Percentiles rank a stretch among this genome's conserved stretches.
Evolutionary conservation across 1,284 basidiomycete genomes (phyloP).

Genomic region (Pterulicium gracile): DNA sequence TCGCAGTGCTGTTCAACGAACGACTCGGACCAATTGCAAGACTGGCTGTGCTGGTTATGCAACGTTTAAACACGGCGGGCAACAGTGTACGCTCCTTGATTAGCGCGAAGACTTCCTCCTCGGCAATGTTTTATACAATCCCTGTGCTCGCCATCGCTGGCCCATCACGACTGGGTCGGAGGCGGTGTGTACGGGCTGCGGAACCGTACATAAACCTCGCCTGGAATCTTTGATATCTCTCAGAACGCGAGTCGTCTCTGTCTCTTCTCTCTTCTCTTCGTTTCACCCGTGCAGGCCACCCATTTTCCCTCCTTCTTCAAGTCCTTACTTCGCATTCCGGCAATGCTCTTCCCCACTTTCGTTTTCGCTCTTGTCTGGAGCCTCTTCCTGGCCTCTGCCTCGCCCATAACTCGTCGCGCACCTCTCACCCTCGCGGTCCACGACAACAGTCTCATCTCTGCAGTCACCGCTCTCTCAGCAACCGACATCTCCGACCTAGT

Average conservation of each 20-base stretch:
- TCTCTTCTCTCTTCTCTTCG: conserved; percentile 1
- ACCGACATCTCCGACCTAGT: conserved; percentile 25
- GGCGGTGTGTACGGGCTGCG: too few relatives aligned
- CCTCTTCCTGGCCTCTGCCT: conserved; percentile 10
- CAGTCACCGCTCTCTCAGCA: conserved; percentile 22
- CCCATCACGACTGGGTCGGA: too few relatives aligned
- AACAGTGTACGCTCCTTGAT: too few relatives aligned
- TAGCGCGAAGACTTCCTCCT: too few relatives aligned
- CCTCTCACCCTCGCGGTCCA: conserved; percentile 7
- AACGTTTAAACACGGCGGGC: too few relatives aligned
- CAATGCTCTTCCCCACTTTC: too few relatives aligned
- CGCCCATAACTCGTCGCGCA: conserved; percentile 8
- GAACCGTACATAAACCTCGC: not conserved
- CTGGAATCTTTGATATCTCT: not conserved
- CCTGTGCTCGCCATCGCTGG: too few relatives aligned
- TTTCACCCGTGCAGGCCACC: conserved; percentile 3
- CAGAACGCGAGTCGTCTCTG: not conserved
- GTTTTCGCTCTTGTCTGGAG: conserved; percentile 4
- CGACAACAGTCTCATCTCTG: conserved; percentile 5
- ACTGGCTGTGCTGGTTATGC: too few relatives aligned
- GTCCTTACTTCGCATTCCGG: too few relatives aligned
- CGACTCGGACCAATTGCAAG: too few relatives aligned
- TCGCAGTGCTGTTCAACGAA: too few relatives aligned
- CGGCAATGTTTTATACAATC: too few relatives aligned
- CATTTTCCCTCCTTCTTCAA: conserved; percentile 7